These are phyloP conservation scores for Kodamaea suecica DNA, from an alignment of 1,139 yeast species.

Conservation along the genomic window DNA sequence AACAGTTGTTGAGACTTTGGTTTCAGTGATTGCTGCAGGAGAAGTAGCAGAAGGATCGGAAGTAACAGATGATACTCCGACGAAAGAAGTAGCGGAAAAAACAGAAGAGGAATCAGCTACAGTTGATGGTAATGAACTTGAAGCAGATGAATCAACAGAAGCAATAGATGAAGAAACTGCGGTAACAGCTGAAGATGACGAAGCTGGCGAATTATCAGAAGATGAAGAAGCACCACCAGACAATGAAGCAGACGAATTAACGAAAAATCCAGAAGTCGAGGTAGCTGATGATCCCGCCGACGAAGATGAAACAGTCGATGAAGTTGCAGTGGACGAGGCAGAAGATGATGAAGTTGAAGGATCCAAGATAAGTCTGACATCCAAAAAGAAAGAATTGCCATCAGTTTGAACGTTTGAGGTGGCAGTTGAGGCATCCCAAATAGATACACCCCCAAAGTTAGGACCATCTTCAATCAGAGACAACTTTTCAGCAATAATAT, in stretches of 20 bases:
- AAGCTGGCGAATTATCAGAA: constrained; percentile 2
- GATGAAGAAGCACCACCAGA: no score
- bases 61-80: constrained; percentile 3
- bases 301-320: neutral
- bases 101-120: no score
- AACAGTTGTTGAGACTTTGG: constrained; percentile 17
- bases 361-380: constrained; percentile 22
- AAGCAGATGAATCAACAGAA: no score
- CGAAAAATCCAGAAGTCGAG: constrained; percentile 3
- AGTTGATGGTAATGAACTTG: no score
- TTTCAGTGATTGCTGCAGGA: neutral
- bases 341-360: constrained; percentile 18
- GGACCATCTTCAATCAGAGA: constrained; percentile 15
- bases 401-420: constrained; percentile 2
- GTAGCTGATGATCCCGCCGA: constrained; percentile 2
- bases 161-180: neutral
- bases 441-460: constrained; percentile 26
- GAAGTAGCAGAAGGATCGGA: constrained; percentile 15
- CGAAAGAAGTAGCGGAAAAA: constrained; percentile 2
- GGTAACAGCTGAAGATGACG: constrained; percentile 4
- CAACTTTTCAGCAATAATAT: constrained; percentile 14
- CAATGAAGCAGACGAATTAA: constrained; percentile 1
- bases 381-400: constrained; percentile 17
- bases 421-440: constrained; percentile 29
- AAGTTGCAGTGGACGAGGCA: neutral